Base-by-base conservation (phyloP, 1,139 yeast genomes). In the Starmera stellimalicola region DNA sequence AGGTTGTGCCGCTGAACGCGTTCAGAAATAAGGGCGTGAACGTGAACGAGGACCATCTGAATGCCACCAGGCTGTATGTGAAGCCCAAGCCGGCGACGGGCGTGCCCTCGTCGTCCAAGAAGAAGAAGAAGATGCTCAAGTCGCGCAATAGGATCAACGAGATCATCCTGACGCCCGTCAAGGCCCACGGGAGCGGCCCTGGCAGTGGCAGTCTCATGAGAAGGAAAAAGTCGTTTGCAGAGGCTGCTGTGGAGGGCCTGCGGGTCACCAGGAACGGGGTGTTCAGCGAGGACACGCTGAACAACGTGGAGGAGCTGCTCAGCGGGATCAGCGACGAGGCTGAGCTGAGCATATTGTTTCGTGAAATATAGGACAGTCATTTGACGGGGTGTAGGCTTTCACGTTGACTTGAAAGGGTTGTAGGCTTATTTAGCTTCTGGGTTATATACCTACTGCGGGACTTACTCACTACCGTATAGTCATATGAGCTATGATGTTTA, bases 1-100 rank as follows among this genome's bases (percentile, higher is more conserved):
- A 72, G 40, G 83, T 84, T 8, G n/a, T n/a, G n/a, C 95, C 96
- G 3, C 59, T 87, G 27, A 84, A 94, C 6, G 95, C 96, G 1
- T 87, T 87, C 54, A 66, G 96, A 48, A 87, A 85, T 57, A 80
- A 84, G 50, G 83, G 87, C 6, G 44, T 58, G 7, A 40, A 50
- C 28, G 40, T 46, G 26, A 63, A 58, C 24, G 51, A 50, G 22
- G 31, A 43, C 1, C 48, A 43, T 25, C 37, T 44, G 12, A 48
- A 47, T 34, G 53, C 53, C 5, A 44, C 50, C 5, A 36, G 51
- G 10, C 16, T 26, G 5, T 31, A 19, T 19, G 16, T 22, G 7
- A 24, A 24, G 16, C 37, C 14, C 35, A 35, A 11, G 34, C 29
- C 22, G 19, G 16, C 19, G 18, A 17, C 16, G 31, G 11, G 26